Evolutionary conservation across 2,329 filamentous ascomycete genomes (phyloP).

Genomic region (Pestalotiopsis sp.): DNA sequence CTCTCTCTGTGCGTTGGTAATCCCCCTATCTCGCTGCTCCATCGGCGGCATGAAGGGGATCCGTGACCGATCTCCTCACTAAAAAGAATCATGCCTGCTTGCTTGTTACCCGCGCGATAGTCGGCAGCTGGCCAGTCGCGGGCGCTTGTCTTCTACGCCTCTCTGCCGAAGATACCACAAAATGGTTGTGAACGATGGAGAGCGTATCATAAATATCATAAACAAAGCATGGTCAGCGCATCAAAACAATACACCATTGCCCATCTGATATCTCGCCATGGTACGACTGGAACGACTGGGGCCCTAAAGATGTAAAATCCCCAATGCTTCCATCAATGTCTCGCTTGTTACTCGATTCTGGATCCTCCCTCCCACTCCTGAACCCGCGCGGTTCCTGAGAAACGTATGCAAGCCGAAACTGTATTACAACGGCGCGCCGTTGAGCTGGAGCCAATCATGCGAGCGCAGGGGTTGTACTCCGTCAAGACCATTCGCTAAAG

Average conservation of each 20-base stretch:
- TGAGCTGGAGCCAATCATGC: background rate
- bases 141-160: background rate
- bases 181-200: background rate
- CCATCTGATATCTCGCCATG: background rate
- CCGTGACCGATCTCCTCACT: background rate
- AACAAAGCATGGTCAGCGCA: background rate
- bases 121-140: background rate
- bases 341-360: background rate
- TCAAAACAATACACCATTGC: background rate
- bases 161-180: background rate
- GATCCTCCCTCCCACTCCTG: background rate
- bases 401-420: background rate
- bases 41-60: background rate
- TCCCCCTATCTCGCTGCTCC: background rate
- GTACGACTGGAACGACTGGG: background rate
- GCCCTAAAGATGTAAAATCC: background rate
- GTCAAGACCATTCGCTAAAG: too few species aligned
- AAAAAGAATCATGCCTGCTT: background rate
- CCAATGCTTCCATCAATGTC: background rate
- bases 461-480: background rate
- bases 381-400: background rate
- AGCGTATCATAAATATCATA: background rate
- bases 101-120: background rate
- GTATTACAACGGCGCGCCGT: background rate
- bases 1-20: background rate